Conservation (phyloP, 1,139 yeast species). For the Taphrina confusa region DNA sequence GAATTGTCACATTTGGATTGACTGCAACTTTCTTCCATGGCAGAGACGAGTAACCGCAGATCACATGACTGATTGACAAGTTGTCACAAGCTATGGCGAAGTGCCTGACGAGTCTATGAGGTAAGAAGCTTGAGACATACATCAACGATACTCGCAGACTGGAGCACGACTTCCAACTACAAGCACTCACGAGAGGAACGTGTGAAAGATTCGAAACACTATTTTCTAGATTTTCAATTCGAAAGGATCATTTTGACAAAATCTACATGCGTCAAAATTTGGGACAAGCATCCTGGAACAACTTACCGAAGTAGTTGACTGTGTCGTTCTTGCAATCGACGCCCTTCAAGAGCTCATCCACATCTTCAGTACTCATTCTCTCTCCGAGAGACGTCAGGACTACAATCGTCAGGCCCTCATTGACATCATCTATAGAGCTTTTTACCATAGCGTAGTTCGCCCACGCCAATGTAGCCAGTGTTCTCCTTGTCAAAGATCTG, state of each 20-base stretch:
- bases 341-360: slow-evolving; percentile 92
- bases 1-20: no score
- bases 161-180: no score
- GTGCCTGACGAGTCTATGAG: no score
- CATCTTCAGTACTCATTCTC: slow-evolving; percentile 84
- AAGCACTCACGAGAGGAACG: no score
- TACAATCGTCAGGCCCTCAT: slow-evolving; percentile 4
- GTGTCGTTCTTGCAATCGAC: slow-evolving; percentile 91
- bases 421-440: slow-evolving; percentile 1
- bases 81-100: no score
- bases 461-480: slow-evolving; percentile 94
- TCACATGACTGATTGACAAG: no score
- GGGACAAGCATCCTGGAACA: not conserved
- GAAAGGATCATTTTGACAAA: slow-evolving; percentile 92
- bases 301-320: slow-evolving; percentile 77
- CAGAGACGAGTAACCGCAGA: no score
- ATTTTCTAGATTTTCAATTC: no score
- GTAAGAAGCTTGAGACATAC: no score
- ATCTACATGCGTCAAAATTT: slow-evolving; percentile 45
- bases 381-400: slow-evolving; percentile 90
- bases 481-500: slow-evolving; percentile 96
- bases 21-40: no score
- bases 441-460: slow-evolving; percentile 81
- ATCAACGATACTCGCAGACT: no score
- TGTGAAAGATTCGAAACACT: no score